Base-by-base conservation (phyloP, 2,329 filamentous ascomycete species). In the Tolypocladium nubicola region DNA sequence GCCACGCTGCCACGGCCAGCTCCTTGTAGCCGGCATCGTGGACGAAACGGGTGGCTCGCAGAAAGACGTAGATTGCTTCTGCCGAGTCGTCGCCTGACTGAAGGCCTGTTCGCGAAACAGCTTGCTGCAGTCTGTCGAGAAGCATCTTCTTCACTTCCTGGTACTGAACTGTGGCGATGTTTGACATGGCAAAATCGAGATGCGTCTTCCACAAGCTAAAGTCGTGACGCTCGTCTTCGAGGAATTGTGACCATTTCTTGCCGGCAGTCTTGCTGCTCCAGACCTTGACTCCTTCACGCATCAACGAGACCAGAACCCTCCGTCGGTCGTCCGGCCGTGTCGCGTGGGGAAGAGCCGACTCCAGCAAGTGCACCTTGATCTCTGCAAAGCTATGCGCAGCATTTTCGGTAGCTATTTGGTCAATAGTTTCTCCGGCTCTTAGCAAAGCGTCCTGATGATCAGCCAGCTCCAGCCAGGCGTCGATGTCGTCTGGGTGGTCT, bases 1-100 rank as follows among this genome's bases (percentile, higher is more conserved):
- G 93, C 91, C 93, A 97, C 6, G 87, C 78, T 11, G 86, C 90
- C 3, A 89, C 75, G 1, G 90, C 86, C 37, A 89, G 75, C 67
- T 97, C 93, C 50, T 79, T 75, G 66, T 88, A 96, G 0, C 93
- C 93, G 52, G 88, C 78, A 66, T 96, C 87, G 50, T 84, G 78
- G 37, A 93, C 76, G 65, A 94, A 88, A 2, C 83, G 71, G 0
- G 89, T 93, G n/a, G 86, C 68, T 45, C 90, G 82, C 1, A 95
- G 74, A 21, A 96, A 81, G 1, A 95, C 72, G 66, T 95, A 90
- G 2, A 90, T 72, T 1, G 66, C 67, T 58, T 76, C 72, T 4
- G 59, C 58, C 8, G 61, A 64, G 26, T 61, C 57, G 26, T 61
- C 58, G 2, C 35, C 33, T 3, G 54, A 57, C 33, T 13, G 54